Conservation (phyloP, 805 yeast genomes). For the Saccharomycopsis schoenii region DNA sequence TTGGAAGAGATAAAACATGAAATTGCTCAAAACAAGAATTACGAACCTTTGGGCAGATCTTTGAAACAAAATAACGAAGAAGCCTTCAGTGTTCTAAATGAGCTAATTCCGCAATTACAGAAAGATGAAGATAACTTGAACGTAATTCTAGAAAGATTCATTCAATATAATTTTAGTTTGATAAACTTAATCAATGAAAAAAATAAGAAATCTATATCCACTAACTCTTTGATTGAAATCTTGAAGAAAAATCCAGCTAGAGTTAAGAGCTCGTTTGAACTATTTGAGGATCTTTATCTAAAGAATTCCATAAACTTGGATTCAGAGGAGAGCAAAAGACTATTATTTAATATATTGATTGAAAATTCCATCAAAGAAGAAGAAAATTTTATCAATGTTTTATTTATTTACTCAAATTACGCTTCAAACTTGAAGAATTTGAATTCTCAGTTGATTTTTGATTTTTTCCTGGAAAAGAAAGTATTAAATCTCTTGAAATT, state of each 20-base stretch:
- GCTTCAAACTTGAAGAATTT: background rate
- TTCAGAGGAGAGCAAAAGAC: background rate
- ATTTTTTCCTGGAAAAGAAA: background rate
- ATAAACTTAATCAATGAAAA: background rate
- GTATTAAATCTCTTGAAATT: background rate
- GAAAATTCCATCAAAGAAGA: conserved; percentile 1
- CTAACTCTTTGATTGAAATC: conserved; percentile 21
- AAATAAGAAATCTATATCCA: background rate
- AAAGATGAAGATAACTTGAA: background rate
- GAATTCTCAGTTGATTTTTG: background rate
- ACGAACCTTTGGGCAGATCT: background rate
- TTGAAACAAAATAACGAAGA: background rate
- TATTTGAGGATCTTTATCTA: conserved; percentile 18
- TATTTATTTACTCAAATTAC: background rate
- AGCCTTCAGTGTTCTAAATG: background rate
- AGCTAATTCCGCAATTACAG: background rate
- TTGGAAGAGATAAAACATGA: background rate
- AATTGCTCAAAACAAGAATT: background rate
- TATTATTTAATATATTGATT: background rate
- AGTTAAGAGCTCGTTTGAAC: conserved; percentile 27
- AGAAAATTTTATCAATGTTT: background rate
- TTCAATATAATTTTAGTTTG: background rate
- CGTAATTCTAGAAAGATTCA: background rate
- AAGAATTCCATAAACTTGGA: background rate
- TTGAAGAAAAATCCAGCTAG: conserved; percentile 30